Evolutionary conservation across 2,329 filamentous ascomycete species (phyloP).

Genomic region (Ascochyta rabiei): DNA sequence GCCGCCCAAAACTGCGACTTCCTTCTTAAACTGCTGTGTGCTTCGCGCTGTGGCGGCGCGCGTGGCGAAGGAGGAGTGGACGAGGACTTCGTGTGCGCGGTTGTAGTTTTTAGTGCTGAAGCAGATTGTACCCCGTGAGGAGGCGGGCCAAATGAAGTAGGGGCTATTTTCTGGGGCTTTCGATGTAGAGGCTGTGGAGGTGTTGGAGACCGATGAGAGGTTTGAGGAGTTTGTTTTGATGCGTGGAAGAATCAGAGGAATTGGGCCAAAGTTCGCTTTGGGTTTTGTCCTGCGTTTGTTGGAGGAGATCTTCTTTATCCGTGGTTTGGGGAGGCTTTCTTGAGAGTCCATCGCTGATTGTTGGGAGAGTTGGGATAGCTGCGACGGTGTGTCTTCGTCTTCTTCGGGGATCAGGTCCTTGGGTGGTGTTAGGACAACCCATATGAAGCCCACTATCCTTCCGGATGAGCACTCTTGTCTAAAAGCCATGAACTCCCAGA

Average conservation of each 20-base stretch:
- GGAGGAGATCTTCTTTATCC: slow-evolving; percentile 19
- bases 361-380: slow-evolving; percentile 26
- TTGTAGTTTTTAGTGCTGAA: slow-evolving; percentile 70
- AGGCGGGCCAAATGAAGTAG: slow-evolving; percentile 69
- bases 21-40: slow-evolving; percentile 72
- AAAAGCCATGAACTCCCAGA: slow-evolving; percentile 99
- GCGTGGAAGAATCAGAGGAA: slow-evolving; percentile 67
- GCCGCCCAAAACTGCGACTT: slow-evolving; percentile 59
- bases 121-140: slow-evolving; percentile 67
- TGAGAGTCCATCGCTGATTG: slow-evolving; percentile 27
- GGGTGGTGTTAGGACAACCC: slow-evolving; percentile 80
- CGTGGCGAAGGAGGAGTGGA: slow-evolving; percentile 75
- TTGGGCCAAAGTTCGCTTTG: slow-evolving; percentile 58
- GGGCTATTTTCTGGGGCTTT: slow-evolving; percentile 60
- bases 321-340: slow-evolving; percentile 20
- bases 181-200: slow-evolving; percentile 40
- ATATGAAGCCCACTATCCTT: slow-evolving; percentile 89
- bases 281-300: slow-evolving; percentile 29
- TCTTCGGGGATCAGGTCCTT: slow-evolving; percentile 44
- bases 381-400: slow-evolving; percentile 36
- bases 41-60: slow-evolving; percentile 67
- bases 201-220: slow-evolving; percentile 55
- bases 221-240: slow-evolving; percentile 62
- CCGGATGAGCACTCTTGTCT: slow-evolving; percentile 95
- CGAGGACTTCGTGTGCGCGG: slow-evolving; percentile 70